A percentile compares a stretch with the other conserved stretches of the same genome.
phyloP scores from a whole-genome alignment of 2,329 filamentous ascomycete species.

The Periconia macrospinosa region DNA sequence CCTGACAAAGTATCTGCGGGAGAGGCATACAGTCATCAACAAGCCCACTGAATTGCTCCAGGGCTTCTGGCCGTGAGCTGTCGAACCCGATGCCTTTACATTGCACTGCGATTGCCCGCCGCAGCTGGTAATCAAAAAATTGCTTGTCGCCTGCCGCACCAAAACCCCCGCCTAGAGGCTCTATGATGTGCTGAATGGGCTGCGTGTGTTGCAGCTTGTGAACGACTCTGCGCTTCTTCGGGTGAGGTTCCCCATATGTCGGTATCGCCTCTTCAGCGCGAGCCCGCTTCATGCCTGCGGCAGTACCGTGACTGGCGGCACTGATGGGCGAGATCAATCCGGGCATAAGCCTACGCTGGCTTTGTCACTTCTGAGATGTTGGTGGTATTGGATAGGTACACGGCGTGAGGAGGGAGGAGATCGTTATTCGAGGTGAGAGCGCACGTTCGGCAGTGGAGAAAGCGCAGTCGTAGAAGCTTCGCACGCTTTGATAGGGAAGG shows the following conservation, averaged over 20 bases:
- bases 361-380: background rate
- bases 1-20: background rate
- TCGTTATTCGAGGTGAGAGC: background rate
- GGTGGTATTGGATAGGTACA: background rate
- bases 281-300: slow-evolving; percentile 40
- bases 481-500: background rate
- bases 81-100: slow-evolving; percentile 59
- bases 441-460: background rate
- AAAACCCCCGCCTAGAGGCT: slow-evolving; percentile 39
- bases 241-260: slow-evolving; percentile 24
- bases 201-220: slow-evolving; percentile 40
- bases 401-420: background rate
- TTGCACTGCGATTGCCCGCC: slow-evolving; percentile 57
- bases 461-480: background rate
- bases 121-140: slow-evolving; percentile 58
- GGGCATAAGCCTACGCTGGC: slow-evolving; percentile 33
- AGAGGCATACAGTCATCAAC: slow-evolving; percentile 61
- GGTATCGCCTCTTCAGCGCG: slow-evolving; percentile 22
- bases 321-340: slow-evolving; percentile 32
- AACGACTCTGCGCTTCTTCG: slow-evolving; percentile 40
- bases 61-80: slow-evolving; percentile 55
- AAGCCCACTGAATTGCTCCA: slow-evolving; percentile 58
- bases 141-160: slow-evolving; percentile 45
- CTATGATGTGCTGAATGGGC: slow-evolving; percentile 32
- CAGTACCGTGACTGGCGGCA: slow-evolving; percentile 32